Percentiles rank a stretch among this genome's conserved stretches.
Conservation (phyloP, 169 alveolate species). For the Plasmodium sp. region DNA sequence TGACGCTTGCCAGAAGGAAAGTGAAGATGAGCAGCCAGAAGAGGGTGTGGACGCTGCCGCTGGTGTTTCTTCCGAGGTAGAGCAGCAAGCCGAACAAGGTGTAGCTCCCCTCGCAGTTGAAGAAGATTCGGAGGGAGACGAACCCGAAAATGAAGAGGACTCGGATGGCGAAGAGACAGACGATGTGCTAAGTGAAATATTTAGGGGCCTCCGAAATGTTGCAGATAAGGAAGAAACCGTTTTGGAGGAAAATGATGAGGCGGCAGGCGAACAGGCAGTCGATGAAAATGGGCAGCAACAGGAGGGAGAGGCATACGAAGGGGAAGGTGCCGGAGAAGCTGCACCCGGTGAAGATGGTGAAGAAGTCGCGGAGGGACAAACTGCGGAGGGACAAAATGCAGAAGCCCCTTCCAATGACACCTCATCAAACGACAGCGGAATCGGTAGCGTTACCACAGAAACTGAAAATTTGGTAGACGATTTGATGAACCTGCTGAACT, state of each 20-base stretch:
- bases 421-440: neutral
- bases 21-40: neutral
- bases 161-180: neutral
- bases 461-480: neutral
- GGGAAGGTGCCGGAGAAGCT: neutral
- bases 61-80: no score
- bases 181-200: neutral
- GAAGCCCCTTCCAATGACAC: neutral
- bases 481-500: neutral
- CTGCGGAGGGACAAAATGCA: neutral
- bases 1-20: neutral
- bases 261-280: neutral
- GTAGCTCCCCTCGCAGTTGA: no score
- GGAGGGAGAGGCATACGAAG: neutral
- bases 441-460: neutral
- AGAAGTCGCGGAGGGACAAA: neutral
- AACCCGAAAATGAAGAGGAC: neutral
- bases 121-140: neutral
- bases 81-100: no score
- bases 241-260: neutral
- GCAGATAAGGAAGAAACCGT: neutral
- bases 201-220: neutral
- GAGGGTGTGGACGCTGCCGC: neutral
- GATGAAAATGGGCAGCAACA: neutral
- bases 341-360: neutral